A percentile compares a stretch with the other conserved stretches of the same genome.
phyloP scores from a whole-genome alignment of 257 asterid genomes.

The Mentha longifolia region DNA sequence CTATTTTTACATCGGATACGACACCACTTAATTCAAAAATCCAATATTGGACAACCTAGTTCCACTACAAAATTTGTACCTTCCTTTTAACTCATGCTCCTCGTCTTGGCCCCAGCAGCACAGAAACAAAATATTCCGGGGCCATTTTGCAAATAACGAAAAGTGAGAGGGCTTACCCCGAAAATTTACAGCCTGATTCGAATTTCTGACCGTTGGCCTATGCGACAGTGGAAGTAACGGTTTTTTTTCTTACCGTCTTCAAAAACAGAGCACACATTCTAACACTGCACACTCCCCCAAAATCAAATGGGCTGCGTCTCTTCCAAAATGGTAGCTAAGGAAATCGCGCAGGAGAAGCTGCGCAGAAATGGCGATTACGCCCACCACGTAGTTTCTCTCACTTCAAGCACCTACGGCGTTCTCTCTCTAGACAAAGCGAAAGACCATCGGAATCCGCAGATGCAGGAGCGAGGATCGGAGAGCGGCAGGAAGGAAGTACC shows the following conservation, averaged over 20 bases:
- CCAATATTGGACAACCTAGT: slow-evolving; percentile 7
- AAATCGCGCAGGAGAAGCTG: slow-evolving; percentile 42
- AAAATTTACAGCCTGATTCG: slow-evolving; percentile 37
- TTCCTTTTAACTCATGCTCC: slow-evolving; percentile 14
- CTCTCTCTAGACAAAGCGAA: slow-evolving; percentile 65
- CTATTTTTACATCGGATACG: neutral
- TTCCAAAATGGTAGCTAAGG: slow-evolving; percentile 53
- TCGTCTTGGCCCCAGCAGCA: neutral
- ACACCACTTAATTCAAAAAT: slow-evolving; percentile 12
- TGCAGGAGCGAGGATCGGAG: slow-evolving; percentile 2
- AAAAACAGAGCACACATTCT: slow-evolving; percentile 33
- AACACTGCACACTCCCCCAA: slow-evolving; percentile 20
- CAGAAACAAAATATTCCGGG: slow-evolving; percentile 25
- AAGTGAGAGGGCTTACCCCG: slow-evolving; percentile 20
- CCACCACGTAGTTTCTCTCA: slow-evolving; percentile 82
- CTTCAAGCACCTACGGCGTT: slow-evolving; percentile 84
- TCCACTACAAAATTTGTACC: slow-evolving; percentile 26
- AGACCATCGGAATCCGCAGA: neutral
- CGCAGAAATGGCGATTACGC: slow-evolving; percentile 37
- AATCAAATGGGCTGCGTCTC: slow-evolving; percentile 87
- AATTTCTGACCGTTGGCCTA: slow-evolving; percentile 80
- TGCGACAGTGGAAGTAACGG: slow-evolving; percentile 52
- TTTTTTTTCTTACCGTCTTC: slow-evolving; percentile 39
- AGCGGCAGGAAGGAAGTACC: slow-evolving; percentile 25
- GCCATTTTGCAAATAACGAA: slow-evolving; percentile 31